These are phyloP conservation scores for Besnoitia besnoiti DNA, from an alignment of 169 alveolate genomes.

Conservation along the genomic window DNA sequence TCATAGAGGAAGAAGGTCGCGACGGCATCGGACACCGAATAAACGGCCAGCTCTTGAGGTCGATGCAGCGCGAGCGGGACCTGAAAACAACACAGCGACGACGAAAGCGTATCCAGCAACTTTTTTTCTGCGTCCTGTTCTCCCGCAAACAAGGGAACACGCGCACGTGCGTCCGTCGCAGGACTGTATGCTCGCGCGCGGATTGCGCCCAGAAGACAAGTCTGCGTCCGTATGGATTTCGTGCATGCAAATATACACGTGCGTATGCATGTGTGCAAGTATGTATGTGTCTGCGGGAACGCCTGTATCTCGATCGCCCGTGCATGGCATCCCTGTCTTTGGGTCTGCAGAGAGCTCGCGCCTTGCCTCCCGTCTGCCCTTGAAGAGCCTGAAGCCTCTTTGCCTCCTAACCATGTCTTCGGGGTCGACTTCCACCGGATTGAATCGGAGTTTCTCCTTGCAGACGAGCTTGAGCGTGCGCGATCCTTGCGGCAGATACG, in stretches of 20 bases:
- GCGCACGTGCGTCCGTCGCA: too few relatives aligned
- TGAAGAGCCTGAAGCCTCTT: too few relatives aligned
- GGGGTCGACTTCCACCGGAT: slow-evolving; percentile 99
- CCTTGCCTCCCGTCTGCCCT: too few relatives aligned
- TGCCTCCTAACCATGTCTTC: slow-evolving; percentile 92
- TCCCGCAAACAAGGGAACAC: too few relatives aligned
- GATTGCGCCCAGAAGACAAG: too few relatives aligned
- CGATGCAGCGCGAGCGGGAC: slow-evolving; percentile 86
- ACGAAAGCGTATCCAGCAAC: too few relatives aligned
- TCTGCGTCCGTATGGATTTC: too few relatives aligned
- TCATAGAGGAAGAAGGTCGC: slow-evolving; percentile 98
- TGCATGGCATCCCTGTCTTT: not conserved
- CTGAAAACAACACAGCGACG: not conserved
- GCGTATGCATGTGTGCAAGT: not conserved
- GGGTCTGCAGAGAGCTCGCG: not conserved
- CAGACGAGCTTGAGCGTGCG: slow-evolving; percentile 94
- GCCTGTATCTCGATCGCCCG: not conserved
- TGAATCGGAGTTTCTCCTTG: slow-evolving; percentile 96
- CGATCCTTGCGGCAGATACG: slow-evolving; percentile 95
- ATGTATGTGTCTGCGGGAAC: slow-evolving; percentile 49
- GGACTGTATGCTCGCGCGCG: too few relatives aligned
- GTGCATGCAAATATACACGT: not conserved
- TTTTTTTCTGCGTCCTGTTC: too few relatives aligned
- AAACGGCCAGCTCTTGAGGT: slow-evolving; percentile 97
- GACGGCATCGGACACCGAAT: slow-evolving; percentile 99